phyloP scores from a whole-genome alignment of 2,329 filamentous ascomycete genomes.

The Lomentospora prolificans region DNA sequence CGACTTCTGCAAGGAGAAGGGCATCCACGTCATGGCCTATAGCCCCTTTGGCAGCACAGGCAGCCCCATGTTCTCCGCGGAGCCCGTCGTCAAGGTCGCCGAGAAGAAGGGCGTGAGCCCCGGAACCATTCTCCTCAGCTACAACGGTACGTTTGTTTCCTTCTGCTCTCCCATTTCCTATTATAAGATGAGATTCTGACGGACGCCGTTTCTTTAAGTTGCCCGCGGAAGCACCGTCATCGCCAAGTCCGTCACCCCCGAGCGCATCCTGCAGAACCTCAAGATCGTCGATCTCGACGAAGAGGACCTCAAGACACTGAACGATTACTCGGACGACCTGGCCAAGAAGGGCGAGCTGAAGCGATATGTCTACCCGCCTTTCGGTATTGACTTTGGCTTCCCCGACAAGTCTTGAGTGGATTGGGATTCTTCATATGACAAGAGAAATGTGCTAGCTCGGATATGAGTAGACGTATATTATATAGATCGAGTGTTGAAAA shows the following conservation, averaged over 20 bases:
- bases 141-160: conserved; percentile 47
- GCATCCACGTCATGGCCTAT: conserved; percentile 66
- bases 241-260: conserved; percentile 60
- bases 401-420: conserved; percentile 46
- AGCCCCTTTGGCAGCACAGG: conserved; percentile 56
- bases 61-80: conserved; percentile 53
- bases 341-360: conserved; percentile 40
- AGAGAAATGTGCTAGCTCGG: background rate
- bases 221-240: conserved; percentile 60
- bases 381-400: conserved; percentile 61
- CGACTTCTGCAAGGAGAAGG: conserved; percentile 56
- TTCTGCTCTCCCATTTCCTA: too few species aligned
- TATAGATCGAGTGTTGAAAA: background rate
- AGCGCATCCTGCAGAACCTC: conserved; percentile 57
- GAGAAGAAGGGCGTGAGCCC: conserved; percentile 52
- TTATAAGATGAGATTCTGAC: too few species aligned
- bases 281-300: conserved; percentile 38
- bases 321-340: conserved; percentile 43
- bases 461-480: background rate
- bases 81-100: conserved; percentile 52
- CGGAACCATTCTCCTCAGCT: conserved; percentile 59
- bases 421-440: conserved; percentile 1
- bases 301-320: conserved; percentile 45
- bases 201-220: conserved; percentile 40
- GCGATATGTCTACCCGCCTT: conserved; percentile 60